phyloP scores from a whole-genome alignment of 192 early-diverging fungal genomes.

The Rhizoclosmatium globosum region DNA sequence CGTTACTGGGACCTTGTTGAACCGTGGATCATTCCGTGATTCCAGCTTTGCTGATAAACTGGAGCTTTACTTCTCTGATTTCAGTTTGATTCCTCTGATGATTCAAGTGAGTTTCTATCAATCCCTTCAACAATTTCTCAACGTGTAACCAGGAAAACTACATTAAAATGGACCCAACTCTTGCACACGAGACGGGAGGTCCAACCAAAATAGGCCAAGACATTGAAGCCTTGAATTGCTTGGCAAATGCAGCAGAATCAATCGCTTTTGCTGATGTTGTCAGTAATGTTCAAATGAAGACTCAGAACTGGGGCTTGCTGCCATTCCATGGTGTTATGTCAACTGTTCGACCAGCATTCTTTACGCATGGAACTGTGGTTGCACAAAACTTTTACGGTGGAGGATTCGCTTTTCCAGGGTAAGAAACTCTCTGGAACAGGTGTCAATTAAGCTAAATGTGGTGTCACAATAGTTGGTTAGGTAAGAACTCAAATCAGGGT shows the following conservation, averaged over 20 bases:
- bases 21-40: constrained; percentile 53
- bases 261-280: constrained; percentile 86
- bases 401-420: constrained; percentile 38
- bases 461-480: constrained; percentile 73
- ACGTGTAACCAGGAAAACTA: constrained; percentile 78
- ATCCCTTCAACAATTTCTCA: neutral
- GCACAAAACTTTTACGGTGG: constrained; percentile 5
- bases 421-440: neutral
- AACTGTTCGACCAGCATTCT: constrained; percentile 85
- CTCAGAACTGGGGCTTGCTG: constrained; percentile 92
- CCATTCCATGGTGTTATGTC: constrained; percentile 86
- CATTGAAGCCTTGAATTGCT: constrained; percentile 61
- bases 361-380: constrained; percentile 68
- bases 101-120: constrained; percentile 72
- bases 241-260: constrained; percentile 86
- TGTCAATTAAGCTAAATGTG: neutral
- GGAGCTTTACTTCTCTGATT: constrained; percentile 93
- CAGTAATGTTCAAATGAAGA: constrained; percentile 67
- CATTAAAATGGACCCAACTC: constrained; percentile 69
- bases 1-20: constrained; percentile 72
- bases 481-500: constrained; percentile 83
- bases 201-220: constrained; percentile 24
- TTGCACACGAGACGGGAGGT: constrained; percentile 49
- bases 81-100: constrained; percentile 86
- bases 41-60: constrained; percentile 76